Evolutionary conservation across 1,139 yeast genomes (phyloP), one percentile per base, ranked within the genome.

Genomic region (Saccharomyces pastorianus): DNA sequence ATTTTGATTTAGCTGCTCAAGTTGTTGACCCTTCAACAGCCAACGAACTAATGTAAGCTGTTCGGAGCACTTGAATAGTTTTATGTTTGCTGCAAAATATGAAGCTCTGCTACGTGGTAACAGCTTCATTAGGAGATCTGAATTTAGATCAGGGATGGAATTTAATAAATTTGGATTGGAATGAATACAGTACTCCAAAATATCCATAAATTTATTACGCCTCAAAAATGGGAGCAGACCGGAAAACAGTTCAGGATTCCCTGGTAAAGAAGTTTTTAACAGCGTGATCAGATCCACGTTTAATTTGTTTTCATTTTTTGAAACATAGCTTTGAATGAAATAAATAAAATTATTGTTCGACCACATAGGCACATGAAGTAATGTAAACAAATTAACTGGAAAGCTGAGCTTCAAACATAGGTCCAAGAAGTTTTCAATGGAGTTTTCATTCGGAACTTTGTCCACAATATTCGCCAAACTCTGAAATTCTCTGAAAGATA

Each of bases 401-500:
- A 50, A 50, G 13, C 25, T 41, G 13, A 50, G 48, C 20, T 50
- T 50, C 34, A 44, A 47, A 23, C 48, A 47, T 6, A 50, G 48
- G 20, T 50, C 48, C 56, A 50, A 42, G 51, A 58, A 25, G 27
- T 38, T 29, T 48, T 44, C 46, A 50, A 48, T 25, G 51, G 53
- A 23, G 46, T 48, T 23, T 14, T 38, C 28, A 28, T 38, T 34
- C 14, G 51, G 44, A 14, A 44, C 41, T 44, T 50, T 46, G 17
- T 47, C 48, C 9, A 46, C 49, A 27, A 51, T 55, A n/a, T 28
- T 25, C 4, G 52, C 49, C 47, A 47, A 53, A 17, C 47, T 47
- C 31, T 44, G 34, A 23, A 50, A 50, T 5, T 58, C 61, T 5
- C 31, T 38, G 6, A 53, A 27, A 11, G 59, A 48, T 42, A 64